Base-by-base conservation (phyloP, 257 asterid species). In the Perilla frutescens region DNA sequence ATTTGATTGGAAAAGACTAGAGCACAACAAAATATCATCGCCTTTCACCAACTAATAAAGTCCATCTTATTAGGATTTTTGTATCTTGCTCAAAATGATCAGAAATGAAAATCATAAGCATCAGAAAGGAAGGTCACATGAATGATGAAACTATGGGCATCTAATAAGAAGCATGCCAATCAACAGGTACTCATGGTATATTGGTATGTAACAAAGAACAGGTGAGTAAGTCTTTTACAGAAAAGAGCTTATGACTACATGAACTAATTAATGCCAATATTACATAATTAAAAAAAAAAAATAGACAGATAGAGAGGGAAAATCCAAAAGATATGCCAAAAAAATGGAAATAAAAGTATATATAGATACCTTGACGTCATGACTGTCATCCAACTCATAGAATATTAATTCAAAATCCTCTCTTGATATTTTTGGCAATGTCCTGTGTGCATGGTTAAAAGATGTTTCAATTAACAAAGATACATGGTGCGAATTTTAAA, bases 341-440 rank as follows among this genome's bases (percentile, higher is more conserved):
- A 4, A 6, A 53, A 72, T 60, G 45, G 53, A 57, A 60, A 60
- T 12, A 58, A 59, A 58, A 72, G 73, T 44, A 74, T 51, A 80
- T 50, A 68, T 77, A 71, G 55, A 40, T 79, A 95, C 99, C 98
- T 85, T 84, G 84, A 95, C 82, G 61, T 95, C 99, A 72, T 76
- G 91, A 66, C 85, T 90, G 81, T 92, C 99, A 81, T 95, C 99
- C 90, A 95, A 82, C 85, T 89, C 99, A 36, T 80, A 76, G 70
- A 95, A 95, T 75, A 95, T 95, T 81, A 81, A 75, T 68, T 90
- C 98, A 83, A 87, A 95, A 87, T 95, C 99, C 58, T 89, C 99
- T 66, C 84, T 82, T 50, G 99, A 95, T 84, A 89, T 92, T 57
- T 89, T 88, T 65, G 99, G 99, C 87, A 95, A 77, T 54, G 99